A percentile compares a stretch with the other conserved stretches of the same genome.
Evolutionary conservation across 768 basidiomycete species (phyloP).

Genomic region (Termitomyces sp.): DNA sequence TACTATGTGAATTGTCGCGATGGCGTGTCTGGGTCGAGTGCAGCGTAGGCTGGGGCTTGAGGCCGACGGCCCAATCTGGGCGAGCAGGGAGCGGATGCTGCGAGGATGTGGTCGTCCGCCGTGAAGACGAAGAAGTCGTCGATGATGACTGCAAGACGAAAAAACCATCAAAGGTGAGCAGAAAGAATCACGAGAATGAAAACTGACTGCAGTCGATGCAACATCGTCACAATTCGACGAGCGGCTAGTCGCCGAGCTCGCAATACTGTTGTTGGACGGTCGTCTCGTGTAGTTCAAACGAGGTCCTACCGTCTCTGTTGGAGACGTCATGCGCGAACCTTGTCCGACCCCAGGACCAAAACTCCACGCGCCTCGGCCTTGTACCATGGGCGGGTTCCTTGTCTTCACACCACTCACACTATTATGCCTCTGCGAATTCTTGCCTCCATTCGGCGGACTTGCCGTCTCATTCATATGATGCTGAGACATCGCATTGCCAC

Average conservation of each 20-base stretch:
- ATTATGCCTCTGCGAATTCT: slow-evolving; percentile 22
- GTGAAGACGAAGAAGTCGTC: slow-evolving; percentile 73
- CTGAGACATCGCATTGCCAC: slow-evolving; percentile 19
- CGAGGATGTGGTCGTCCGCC: slow-evolving; percentile 66
- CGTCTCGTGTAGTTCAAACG: slow-evolving; percentile 52
- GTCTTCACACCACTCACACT: slow-evolving; percentile 26
- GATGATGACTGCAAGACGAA: slow-evolving; percentile 54
- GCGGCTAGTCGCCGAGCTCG: slow-evolving; percentile 46
- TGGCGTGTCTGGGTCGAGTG: slow-evolving; percentile 45
- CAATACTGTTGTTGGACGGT: slow-evolving; percentile 39
- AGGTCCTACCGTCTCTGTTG: slow-evolving; percentile 55
- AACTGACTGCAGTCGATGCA: slow-evolving; percentile 69
- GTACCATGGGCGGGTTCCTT: slow-evolving; percentile 22
- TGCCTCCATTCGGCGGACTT: slow-evolving; percentile 25
- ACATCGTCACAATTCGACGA: slow-evolving; percentile 62
- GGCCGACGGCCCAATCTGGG: slow-evolving; percentile 86
- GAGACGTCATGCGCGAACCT: slow-evolving; percentile 33
- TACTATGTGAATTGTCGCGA: slow-evolving; percentile 40
- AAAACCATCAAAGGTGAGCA: slow-evolving; percentile 5
- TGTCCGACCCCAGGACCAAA: slow-evolving; percentile 59
- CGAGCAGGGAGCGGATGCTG: slow-evolving; percentile 73
- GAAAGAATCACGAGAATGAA: neutral
- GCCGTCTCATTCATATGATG: slow-evolving; percentile 18
- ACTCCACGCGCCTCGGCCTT: slow-evolving; percentile 50
- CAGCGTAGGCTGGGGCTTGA: slow-evolving; percentile 70